phyloP scores from a whole-genome alignment of 1,284 basidiomycete genomes.

The Rhodotorula sp. region DNA sequence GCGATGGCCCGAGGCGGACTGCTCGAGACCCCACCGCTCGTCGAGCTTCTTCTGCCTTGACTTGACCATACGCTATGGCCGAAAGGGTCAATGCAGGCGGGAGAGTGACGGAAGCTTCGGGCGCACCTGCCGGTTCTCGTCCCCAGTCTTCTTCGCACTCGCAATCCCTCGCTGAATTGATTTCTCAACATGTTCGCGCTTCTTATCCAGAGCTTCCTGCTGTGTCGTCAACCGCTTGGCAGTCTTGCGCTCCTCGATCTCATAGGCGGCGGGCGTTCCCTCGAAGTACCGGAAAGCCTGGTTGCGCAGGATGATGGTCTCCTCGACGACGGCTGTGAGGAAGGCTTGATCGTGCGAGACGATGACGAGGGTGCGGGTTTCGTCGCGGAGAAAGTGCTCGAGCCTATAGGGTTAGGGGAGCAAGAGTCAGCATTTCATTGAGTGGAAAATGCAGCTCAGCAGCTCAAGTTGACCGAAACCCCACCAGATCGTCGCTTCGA shows the following conservation, averaged over 20 bases:
- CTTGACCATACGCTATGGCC: slow-evolving; percentile 54
- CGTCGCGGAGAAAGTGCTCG: slow-evolving; percentile 57
- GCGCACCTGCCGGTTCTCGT: slow-evolving; percentile 58
- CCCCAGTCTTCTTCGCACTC: slow-evolving; percentile 61
- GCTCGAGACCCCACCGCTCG: slow-evolving; percentile 60
- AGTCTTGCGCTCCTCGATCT: slow-evolving; percentile 58
- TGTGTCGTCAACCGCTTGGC: slow-evolving; percentile 56
- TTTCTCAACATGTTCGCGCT: slow-evolving; percentile 55
- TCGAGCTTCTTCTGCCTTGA: slow-evolving; percentile 64
- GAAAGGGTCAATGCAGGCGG: too few relatives aligned
- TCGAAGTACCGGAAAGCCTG: slow-evolving; percentile 61
- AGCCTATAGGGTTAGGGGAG: slow-evolving; percentile 37
- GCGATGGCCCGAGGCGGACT: slow-evolving; percentile 54
- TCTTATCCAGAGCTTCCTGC: slow-evolving; percentile 61
- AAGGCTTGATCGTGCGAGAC: slow-evolving; percentile 72
- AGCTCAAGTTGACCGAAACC: too few relatives aligned
- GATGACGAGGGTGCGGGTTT: slow-evolving; percentile 59
- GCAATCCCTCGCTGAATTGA: slow-evolving; percentile 56
- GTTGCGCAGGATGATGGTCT: slow-evolving; percentile 65
- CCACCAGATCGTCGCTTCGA: slow-evolving; percentile 49
- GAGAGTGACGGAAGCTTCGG: too few relatives aligned
- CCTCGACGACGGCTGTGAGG: slow-evolving; percentile 63
- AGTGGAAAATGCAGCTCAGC: too few relatives aligned
- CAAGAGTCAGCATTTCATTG: too few relatives aligned
- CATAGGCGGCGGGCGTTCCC: slow-evolving; percentile 57